These are phyloP conservation scores for Trypanosoma brucei DNA, from an alignment of 208 protist genomes.

Conservation along the genomic window DNA sequence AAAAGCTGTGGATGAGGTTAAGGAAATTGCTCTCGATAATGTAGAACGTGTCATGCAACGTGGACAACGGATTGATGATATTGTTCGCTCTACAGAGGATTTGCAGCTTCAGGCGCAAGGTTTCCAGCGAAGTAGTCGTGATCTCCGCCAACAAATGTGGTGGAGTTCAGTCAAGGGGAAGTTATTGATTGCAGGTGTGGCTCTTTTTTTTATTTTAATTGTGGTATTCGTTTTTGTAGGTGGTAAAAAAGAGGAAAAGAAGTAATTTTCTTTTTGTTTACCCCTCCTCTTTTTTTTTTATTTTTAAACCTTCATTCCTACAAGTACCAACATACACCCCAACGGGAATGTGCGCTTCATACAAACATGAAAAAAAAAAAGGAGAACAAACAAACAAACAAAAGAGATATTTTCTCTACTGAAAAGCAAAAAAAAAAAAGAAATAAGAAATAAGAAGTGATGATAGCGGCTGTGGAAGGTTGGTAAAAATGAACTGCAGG, in stretches of 20 bases:
- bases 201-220: constrained; percentile 61
- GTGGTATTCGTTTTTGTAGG: constrained; percentile 78
- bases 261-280: constrained; percentile 14
- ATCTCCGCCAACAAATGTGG: constrained; percentile 82
- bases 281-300: no score
- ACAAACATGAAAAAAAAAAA: no score
- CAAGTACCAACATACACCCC: no score
- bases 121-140: constrained; percentile 80
- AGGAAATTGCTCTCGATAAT: constrained; percentile 81
- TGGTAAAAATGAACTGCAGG: no score
- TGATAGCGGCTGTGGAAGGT: no score
- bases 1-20: constrained; percentile 74
- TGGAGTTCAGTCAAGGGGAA: constrained; percentile 82
- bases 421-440: no score
- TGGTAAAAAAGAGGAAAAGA: constrained; percentile 7
- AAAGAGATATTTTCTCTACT: no score
- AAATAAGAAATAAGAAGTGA: no score
- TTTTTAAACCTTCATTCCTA: no score
- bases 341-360: no score
- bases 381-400: no score
- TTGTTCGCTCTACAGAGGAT: constrained; percentile 84
- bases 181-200: constrained; percentile 58
- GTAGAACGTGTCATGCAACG: constrained; percentile 79
- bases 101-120: constrained; percentile 84
- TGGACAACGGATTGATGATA: constrained; percentile 83